Conservation (phyloP, 257 asterid species). For the Solanum lignicaule region DNA sequence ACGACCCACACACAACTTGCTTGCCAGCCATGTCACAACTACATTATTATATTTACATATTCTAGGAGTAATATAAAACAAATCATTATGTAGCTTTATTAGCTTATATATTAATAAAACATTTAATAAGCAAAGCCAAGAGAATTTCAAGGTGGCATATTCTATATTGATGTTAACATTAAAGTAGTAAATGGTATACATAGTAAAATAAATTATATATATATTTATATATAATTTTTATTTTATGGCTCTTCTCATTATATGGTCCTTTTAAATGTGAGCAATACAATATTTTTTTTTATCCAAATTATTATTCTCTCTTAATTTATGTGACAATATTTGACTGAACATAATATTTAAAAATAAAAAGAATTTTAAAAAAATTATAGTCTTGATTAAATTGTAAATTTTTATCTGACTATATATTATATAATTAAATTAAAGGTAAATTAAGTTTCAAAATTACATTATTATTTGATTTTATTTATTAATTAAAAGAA, state of each 20-base stretch:
- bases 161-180: constrained; percentile 16
- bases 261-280: not conserved
- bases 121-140: constrained; percentile 15
- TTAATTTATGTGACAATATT: not conserved
- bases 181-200: not conserved
- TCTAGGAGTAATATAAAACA: not conserved
- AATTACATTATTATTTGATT: not conserved
- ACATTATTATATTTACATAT: not conserved
- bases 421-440: not conserved
- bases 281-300: not conserved
- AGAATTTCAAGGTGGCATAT: constrained; percentile 27
- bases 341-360: not conserved
- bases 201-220: not conserved
- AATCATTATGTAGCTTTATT: constrained; percentile 11
- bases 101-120: constrained; percentile 4
- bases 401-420: not conserved
- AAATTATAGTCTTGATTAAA: not conserved
- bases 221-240: no score
- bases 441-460: not conserved
- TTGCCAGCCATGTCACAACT: constrained; percentile 3
- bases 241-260: not conserved
- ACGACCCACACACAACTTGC: not conserved
- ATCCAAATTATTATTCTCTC: not conserved
- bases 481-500: not conserved
- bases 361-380: not conserved